These are phyloP conservation scores for Tulasnella sp. DNA, from an alignment of 768 basidiomycete genomes.

Conservation along the genomic window DNA sequence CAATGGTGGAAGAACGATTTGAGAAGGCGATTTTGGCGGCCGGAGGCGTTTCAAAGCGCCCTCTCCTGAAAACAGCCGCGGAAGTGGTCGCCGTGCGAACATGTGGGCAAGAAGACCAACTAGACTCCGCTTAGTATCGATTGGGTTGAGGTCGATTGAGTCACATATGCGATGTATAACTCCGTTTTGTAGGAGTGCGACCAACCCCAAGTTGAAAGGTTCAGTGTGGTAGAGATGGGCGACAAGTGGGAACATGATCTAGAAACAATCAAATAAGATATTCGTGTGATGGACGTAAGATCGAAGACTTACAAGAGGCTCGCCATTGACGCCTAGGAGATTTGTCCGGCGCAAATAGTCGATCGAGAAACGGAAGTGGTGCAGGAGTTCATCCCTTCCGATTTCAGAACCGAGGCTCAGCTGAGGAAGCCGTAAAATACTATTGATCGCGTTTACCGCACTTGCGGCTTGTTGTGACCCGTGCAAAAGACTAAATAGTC, in stretches of 20 bases:
- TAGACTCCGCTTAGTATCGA: conserved; percentile 55
- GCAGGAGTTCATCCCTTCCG: conserved; percentile 60
- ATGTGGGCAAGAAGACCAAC: conserved; percentile 65
- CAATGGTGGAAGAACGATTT: conserved; percentile 59
- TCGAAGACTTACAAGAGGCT: conserved; percentile 57
- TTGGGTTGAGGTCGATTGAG: conserved; percentile 42
- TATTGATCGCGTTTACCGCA: conserved; percentile 56
- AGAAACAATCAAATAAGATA: not conserved
- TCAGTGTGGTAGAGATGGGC: conserved; percentile 55
- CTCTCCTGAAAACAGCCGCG: conserved; percentile 49
- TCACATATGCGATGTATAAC: conserved; percentile 61
- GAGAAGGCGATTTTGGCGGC: conserved; percentile 57
- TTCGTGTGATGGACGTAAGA: conserved; percentile 50
- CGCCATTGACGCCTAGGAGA: conserved; percentile 59
- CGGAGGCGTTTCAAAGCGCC: conserved; percentile 46
- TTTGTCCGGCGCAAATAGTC: conserved; percentile 66
- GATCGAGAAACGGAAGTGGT: conserved; percentile 70
- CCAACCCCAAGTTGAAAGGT: conserved; percentile 69
- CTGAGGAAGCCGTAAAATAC: conserved; percentile 60
- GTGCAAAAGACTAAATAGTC: conserved; percentile 67
- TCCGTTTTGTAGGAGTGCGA: conserved; percentile 60
- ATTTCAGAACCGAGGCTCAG: conserved; percentile 60
- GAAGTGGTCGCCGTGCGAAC: conserved; percentile 62
- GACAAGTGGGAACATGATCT: conserved; percentile 26
- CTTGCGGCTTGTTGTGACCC: conserved; percentile 58